phyloP scores from a whole-genome alignment of 495 filamentous ascomycete genomes.

The Penicillium pancosmium region DNA sequence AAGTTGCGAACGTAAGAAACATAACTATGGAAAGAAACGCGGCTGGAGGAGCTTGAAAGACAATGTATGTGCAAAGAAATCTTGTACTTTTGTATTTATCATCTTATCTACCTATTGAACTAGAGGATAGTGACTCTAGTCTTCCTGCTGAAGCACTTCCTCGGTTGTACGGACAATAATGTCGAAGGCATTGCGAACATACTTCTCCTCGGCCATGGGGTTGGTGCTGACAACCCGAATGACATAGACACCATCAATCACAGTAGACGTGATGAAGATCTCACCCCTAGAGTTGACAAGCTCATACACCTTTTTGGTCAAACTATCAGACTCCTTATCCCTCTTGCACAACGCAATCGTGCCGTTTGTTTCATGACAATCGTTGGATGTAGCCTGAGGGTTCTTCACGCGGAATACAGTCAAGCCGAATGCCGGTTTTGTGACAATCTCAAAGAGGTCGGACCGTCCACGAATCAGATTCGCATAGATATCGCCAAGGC shows the following conservation, averaged over 20 bases:
- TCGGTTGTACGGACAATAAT: constrained; percentile 71
- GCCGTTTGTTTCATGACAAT: constrained; percentile 12
- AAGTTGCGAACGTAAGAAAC: too few species aligned
- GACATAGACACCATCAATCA: constrained; percentile 74
- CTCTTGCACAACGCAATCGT: constrained; percentile 30
- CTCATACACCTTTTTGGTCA: constrained; percentile 82
- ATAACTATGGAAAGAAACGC: too few species aligned
- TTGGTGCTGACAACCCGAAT: constrained; percentile 82
- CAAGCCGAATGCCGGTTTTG: constrained; percentile 75
- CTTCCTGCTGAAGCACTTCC: constrained; percentile 47
- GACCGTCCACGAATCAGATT: constrained; percentile 56
- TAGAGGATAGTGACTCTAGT: not conserved
- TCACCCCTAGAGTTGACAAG: constrained; percentile 72
- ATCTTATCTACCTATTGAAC: too few species aligned
- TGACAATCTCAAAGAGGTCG: constrained; percentile 79
- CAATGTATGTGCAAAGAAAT: not conserved
- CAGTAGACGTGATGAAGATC: constrained; percentile 81
- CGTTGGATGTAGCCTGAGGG: constrained; percentile 23
- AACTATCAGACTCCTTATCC: constrained; percentile 57
- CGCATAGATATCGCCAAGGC: constrained; percentile 71
- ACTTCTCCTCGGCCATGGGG: constrained; percentile 67
- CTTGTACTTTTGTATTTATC: too few species aligned
- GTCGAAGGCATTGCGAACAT: constrained; percentile 75
- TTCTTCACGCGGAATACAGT: constrained; percentile 68
- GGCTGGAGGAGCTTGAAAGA: too few species aligned